Evolutionary conservation across 108 stramenopile genomes (phyloP).

Genomic region (Phaeodactylum tricornutum): DNA sequence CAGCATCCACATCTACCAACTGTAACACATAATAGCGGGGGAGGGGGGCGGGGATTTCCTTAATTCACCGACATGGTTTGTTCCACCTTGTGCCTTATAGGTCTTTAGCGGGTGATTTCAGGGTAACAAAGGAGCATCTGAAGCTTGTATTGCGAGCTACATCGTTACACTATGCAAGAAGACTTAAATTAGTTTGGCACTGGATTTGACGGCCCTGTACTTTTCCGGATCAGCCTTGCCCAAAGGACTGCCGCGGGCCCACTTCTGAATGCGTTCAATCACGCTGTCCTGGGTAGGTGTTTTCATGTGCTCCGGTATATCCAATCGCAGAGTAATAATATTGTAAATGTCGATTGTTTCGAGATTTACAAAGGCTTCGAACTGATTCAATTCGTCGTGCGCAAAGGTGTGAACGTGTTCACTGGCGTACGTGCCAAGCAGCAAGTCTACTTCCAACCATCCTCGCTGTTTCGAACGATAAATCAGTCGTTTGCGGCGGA

Average conservation of each 20-base stretch:
- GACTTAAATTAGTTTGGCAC: slow-evolving; percentile 60
- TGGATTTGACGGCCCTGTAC: slow-evolving; percentile 63
- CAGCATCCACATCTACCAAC: too few species aligned
- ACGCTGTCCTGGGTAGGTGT: slow-evolving; percentile 30
- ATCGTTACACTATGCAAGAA: too few species aligned
- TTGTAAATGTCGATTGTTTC: slow-evolving; percentile 99
- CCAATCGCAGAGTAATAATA: slow-evolving; percentile 78
- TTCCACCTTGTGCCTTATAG: too few species aligned
- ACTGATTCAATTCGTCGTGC: slow-evolving; percentile 77
- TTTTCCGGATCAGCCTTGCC: slow-evolving; percentile 73
- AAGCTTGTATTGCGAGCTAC: too few species aligned
- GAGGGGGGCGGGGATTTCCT: too few species aligned
- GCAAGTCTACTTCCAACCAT: slow-evolving; percentile 96
- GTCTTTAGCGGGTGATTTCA: too few species aligned
- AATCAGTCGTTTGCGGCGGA: slow-evolving; percentile 84
- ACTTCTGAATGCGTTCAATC: slow-evolving; percentile 71
- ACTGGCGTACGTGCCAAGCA: slow-evolving; percentile 96
- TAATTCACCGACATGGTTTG: too few species aligned
- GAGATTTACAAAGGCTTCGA: slow-evolving; percentile 92
- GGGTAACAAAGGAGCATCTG: too few species aligned
- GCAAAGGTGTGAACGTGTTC: slow-evolving; percentile 74
- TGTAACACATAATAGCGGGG: too few species aligned
- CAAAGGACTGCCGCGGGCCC: slow-evolving; percentile 73
- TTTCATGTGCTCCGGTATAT: slow-evolving; percentile 68
- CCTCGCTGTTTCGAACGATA: slow-evolving; percentile 98